Conservation (phyloP, 176 grass and related monocot species). For the Elymus sibiricus region DNA sequence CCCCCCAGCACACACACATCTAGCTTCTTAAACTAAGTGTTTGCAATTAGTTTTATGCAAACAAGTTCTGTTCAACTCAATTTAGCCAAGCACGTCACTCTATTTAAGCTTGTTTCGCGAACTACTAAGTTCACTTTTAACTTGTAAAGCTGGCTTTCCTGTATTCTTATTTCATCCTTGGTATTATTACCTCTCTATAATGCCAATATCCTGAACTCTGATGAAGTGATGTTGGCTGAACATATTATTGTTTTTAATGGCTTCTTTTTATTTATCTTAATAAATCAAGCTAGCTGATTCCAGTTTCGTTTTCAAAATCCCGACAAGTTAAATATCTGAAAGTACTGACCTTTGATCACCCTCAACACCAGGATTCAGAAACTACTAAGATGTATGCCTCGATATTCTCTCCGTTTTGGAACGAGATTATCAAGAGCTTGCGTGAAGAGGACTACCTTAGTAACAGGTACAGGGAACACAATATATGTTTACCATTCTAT, state of each 20-base stretch:
- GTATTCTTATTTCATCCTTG: neutral
- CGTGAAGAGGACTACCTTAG: conserved; percentile 94
- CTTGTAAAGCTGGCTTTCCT: neutral
- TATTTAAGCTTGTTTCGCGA: conserved; percentile 12
- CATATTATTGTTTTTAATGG: neutral
- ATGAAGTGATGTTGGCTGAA: neutral
- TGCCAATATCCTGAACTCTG: neutral
- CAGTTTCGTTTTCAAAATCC: neutral
- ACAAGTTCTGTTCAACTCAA: neutral
- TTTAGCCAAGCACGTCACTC: conserved; percentile 1
- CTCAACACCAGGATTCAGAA: conserved; percentile 56
- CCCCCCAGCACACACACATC: neutral
- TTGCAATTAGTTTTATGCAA: neutral
- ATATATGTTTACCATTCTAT: neutral
- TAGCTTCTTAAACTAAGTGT: neutral
- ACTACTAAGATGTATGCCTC: conserved; percentile 66
- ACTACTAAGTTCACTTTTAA: neutral
- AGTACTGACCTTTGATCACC: neutral
- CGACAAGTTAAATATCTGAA: neutral
- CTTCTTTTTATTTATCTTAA: neutral
- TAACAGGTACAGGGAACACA: conserved; percentile 53
- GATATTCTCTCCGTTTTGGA: conserved; percentile 95
- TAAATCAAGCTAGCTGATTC: neutral
- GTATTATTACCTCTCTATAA: too few relatives aligned
- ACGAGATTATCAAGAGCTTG: conserved; percentile 98